Evolutionary conservation across 495 filamentous ascomycete genomes (phyloP).

Genomic region (Talaromyces nanjingensis): DNA sequence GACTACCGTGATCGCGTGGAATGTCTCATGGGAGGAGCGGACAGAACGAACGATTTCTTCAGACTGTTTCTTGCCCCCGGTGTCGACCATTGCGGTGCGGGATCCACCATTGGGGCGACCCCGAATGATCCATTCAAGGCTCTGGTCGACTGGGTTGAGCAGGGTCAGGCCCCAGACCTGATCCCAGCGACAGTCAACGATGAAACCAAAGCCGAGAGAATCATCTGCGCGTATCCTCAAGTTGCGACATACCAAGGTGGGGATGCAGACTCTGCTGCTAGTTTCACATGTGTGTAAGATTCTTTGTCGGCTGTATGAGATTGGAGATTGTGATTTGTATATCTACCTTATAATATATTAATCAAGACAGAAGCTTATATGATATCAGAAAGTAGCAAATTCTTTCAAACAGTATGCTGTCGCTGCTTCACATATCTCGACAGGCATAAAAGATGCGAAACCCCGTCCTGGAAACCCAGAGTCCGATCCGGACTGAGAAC

Average conservation of each 20-base stretch:
- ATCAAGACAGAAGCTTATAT: not conserved
- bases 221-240: slow-evolving; percentile 3
- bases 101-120: slow-evolving; percentile 11
- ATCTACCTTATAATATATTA: not conserved
- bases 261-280: not conserved
- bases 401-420: not conserved
- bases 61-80: slow-evolving; percentile 23
- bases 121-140: slow-evolving; percentile 13
- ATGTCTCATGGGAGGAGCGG: not conserved
- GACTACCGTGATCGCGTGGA: slow-evolving; percentile 11
- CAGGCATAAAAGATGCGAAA: slow-evolving; percentile 1
- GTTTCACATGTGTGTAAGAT: not conserved
- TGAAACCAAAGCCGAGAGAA: not conserved
- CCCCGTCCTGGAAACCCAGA: not conserved
- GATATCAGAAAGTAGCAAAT: not conserved
- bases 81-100: slow-evolving; percentile 23
- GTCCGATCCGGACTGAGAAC: not conserved
- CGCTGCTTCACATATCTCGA: not conserved
- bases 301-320: not conserved
- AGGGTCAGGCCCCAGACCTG: slow-evolving; percentile 16
- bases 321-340: not conserved
- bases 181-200: slow-evolving; percentile 8
- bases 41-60: slow-evolving; percentile 15
- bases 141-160: slow-evolving; percentile 26
- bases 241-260: not conserved